phyloP scores from a whole-genome alignment of 2,329 filamentous ascomycete genomes.

The Orbilia blumenaviensis region DNA sequence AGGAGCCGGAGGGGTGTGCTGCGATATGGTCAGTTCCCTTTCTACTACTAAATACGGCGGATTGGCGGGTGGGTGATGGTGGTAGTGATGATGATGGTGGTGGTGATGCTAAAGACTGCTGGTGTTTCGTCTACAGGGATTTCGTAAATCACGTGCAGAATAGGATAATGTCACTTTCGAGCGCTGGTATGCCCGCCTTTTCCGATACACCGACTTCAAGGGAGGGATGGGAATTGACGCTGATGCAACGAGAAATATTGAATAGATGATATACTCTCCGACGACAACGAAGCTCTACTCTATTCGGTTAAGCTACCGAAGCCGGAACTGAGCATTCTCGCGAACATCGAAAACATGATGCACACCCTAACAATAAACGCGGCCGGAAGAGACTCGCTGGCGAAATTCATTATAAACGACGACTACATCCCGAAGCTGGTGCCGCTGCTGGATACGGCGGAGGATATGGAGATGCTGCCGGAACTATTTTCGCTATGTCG shows the following conservation, averaged over 20 bases:
- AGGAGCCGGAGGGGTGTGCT: constrained; percentile 93
- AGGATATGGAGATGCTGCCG: constrained; percentile 84
- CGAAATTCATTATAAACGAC: constrained; percentile 84
- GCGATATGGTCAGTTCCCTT: constrained; percentile 78
- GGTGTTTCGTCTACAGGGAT: constrained; percentile 76
- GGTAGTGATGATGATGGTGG: no score
- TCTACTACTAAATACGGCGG: neutral
- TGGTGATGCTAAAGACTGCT: neutral
- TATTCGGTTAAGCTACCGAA: constrained; percentile 77
- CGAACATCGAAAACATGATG: constrained; percentile 85
- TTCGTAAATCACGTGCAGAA: constrained; percentile 89
- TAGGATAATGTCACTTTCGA: constrained; percentile 71
- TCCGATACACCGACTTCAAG: constrained; percentile 7
- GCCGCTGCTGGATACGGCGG: constrained; percentile 84
- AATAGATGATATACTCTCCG: constrained; percentile 85
- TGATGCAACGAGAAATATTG: no score
- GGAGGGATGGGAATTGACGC: no score
- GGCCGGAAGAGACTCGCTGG: constrained; percentile 81
- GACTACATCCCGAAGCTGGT: constrained; percentile 89
- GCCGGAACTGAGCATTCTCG: constrained; percentile 81
- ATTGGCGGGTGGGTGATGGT: no score
- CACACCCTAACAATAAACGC: constrained; percentile 78
- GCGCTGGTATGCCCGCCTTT: constrained; percentile 70
- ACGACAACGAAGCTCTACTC: constrained; percentile 79
- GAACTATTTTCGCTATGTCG: constrained; percentile 94